These are phyloP conservation scores for Cnidoscolus chayamansa DNA, from an alignment of 441 rosid species.

Conservation along the genomic window DNA sequence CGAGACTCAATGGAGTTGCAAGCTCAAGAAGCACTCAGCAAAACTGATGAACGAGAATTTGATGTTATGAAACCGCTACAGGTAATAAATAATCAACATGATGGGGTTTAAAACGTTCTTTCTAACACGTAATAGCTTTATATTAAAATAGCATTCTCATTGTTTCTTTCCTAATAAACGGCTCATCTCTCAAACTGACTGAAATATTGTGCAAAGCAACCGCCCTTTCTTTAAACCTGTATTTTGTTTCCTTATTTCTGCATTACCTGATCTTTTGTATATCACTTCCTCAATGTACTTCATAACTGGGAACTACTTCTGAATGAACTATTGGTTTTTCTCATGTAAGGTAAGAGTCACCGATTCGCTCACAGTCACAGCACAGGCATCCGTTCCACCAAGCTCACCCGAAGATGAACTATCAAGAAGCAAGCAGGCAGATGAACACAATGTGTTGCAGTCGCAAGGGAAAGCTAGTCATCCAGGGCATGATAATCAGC, in stretches of 20 bases:
- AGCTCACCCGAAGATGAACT: slow-evolving; percentile 31
- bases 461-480: slow-evolving; percentile 23
- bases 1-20: slow-evolving; percentile 85
- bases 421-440: slow-evolving; percentile 24
- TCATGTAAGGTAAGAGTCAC: slow-evolving; percentile 37
- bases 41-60: slow-evolving; percentile 37
- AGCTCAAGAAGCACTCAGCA: slow-evolving; percentile 56
- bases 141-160: neutral
- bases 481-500: slow-evolving; percentile 21
- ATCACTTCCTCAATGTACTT: neutral
- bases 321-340: slow-evolving; percentile 6
- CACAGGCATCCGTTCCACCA: slow-evolving; percentile 17
- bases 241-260: neutral
- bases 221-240: neutral
- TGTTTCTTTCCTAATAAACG: neutral
- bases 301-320: neutral
- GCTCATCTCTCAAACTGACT: neutral
- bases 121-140: neutral
- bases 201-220: neutral
- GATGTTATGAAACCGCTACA: slow-evolving; percentile 53
- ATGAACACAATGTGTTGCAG: slow-evolving; percentile 8
- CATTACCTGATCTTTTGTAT: neutral
- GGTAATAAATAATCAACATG: slow-evolving; percentile 30
- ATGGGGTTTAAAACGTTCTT: neutral
- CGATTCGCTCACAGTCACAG: slow-evolving; percentile 19